Evolutionary conservation across 306 rosid species (phyloP).

Genomic region (Vigna trinervia): DNA sequence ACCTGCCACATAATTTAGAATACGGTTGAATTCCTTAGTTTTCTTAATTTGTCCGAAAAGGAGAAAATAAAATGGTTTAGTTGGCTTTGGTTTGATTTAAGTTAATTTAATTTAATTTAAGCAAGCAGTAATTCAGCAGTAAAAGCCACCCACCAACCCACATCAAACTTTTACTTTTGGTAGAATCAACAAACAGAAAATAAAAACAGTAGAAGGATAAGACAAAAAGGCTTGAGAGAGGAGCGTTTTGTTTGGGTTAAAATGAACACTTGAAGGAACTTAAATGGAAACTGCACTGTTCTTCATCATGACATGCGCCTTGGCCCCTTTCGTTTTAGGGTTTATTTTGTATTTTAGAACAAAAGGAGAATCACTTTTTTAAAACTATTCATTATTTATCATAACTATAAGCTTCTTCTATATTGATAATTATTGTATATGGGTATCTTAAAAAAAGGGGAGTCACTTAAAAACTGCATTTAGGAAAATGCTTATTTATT

Average conservation of each 20-base stretch:
- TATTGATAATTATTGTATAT: too few species aligned
- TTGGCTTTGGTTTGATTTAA: constrained; percentile 45
- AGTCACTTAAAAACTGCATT: background rate
- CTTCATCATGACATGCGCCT: constrained; percentile 55
- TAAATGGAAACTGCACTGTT: constrained; percentile 51
- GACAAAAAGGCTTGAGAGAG: background rate
- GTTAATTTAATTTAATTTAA: constrained; percentile 33
- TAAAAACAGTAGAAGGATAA: background rate
- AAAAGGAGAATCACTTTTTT: too few species aligned
- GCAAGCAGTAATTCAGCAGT: constrained; percentile 40
- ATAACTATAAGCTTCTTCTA: too few species aligned
- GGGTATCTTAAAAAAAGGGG: too few species aligned
- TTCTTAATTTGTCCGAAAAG: constrained; percentile 16
- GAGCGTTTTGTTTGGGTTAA: constrained; percentile 46
- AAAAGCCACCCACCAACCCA: constrained; percentile 39
- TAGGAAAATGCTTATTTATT: too few species aligned
- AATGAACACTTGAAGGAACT: background rate
- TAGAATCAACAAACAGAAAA: constrained; percentile 24
- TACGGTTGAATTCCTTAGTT: background rate
- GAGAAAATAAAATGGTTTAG: constrained; percentile 43
- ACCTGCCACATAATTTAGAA: constrained; percentile 26
- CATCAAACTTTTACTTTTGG: constrained; percentile 14
- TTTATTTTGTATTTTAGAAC: background rate
- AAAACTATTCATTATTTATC: too few species aligned
- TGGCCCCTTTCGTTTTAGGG: background rate